Evolutionary conservation across 2,329 filamentous ascomycete species (phyloP).

Genomic region (Colletotrichum sp.): DNA sequence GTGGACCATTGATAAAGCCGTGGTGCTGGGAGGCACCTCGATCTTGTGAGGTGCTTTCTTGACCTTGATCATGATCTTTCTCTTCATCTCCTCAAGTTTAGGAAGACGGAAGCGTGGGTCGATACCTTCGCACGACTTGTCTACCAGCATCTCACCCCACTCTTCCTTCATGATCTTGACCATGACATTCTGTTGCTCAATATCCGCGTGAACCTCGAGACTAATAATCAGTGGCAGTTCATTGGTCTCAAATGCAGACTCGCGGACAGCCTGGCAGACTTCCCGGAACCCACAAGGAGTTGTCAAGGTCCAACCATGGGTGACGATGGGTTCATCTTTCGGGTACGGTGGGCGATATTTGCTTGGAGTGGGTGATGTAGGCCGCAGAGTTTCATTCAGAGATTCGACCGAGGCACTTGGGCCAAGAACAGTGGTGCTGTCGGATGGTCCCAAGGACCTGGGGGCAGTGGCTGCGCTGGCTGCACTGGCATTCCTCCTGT

Average conservation of each 20-base stretch:
- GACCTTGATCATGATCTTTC: conserved; percentile 86
- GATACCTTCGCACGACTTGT: conserved; percentile 55
- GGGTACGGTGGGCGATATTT: conserved; percentile 35
- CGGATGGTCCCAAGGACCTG: conserved; percentile 26
- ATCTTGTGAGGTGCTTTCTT: conserved; percentile 59
- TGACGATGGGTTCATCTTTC: conserved; percentile 75
- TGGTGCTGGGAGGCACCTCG: conserved; percentile 33
- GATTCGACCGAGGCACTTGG: conserved; percentile 39
- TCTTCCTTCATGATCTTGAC: conserved; percentile 92
- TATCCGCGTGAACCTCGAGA: conserved; percentile 85
- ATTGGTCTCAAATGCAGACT: conserved; percentile 78
- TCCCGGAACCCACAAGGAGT: conserved; percentile 85
- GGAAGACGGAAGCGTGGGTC: conserved; percentile 65
- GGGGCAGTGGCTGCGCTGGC: conserved; percentile 28
- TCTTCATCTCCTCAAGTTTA: conserved; percentile 71
- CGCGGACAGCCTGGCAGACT: conserved; percentile 80
- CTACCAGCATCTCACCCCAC: conserved; percentile 79
- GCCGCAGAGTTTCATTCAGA: neutral
- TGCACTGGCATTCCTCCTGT: conserved; percentile 45
- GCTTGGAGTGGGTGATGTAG: conserved; percentile 25
- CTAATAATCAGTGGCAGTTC: conserved; percentile 88
- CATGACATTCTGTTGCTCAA: conserved; percentile 88
- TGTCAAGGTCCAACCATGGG: conserved; percentile 85
- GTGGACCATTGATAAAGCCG: conserved; percentile 34
- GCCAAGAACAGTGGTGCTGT: conserved; percentile 30